phyloP scores from a whole-genome alignment of 345 rosid genomes.

The Eucalyptus pauciflora region DNA sequence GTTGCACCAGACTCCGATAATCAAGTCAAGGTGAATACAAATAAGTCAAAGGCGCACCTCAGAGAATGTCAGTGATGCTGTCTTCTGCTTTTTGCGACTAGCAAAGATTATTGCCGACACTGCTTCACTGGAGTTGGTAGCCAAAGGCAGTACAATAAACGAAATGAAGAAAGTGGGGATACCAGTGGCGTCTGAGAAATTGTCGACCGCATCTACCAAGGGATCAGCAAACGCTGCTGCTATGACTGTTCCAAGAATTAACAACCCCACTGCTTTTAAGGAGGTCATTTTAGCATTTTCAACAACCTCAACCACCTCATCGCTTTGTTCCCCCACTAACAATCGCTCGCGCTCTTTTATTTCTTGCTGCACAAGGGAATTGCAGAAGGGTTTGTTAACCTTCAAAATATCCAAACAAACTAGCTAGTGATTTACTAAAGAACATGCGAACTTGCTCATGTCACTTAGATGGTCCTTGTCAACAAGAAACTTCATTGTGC shows the following conservation, averaged over 20 bases:
- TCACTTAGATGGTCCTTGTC: constrained; percentile 32
- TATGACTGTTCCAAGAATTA: constrained; percentile 63
- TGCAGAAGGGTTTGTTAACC: background rate
- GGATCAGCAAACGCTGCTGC: constrained; percentile 98
- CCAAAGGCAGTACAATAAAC: constrained; percentile 81
- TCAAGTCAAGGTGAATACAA: background rate
- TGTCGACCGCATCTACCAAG: constrained; percentile 75
- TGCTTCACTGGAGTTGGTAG: constrained; percentile 88
- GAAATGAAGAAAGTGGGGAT: constrained; percentile 98
- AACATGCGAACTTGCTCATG: background rate
- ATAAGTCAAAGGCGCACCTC: constrained; percentile 37
- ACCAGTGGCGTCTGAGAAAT: constrained; percentile 78
- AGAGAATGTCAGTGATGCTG: constrained; percentile 86
- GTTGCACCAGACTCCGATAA: background rate
- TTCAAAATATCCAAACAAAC: background rate
- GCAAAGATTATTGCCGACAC: constrained; percentile 88
- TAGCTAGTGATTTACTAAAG: background rate
- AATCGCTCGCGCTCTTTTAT: constrained; percentile 48
- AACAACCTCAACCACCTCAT: constrained; percentile 40
- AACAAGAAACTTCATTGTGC: constrained; percentile 30
- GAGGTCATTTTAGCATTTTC: constrained; percentile 37
- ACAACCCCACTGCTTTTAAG: constrained; percentile 54
- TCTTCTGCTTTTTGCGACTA: constrained; percentile 60
- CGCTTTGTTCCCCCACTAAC: constrained; percentile 35
- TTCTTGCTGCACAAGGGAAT: constrained; percentile 43